Percentiles rank a stretch among this genome's conserved stretches.
These are phyloP conservation scores for Sisymbrium altissimum DNA, from an alignment of 345 rosid species.

Conservation along the genomic window DNA sequence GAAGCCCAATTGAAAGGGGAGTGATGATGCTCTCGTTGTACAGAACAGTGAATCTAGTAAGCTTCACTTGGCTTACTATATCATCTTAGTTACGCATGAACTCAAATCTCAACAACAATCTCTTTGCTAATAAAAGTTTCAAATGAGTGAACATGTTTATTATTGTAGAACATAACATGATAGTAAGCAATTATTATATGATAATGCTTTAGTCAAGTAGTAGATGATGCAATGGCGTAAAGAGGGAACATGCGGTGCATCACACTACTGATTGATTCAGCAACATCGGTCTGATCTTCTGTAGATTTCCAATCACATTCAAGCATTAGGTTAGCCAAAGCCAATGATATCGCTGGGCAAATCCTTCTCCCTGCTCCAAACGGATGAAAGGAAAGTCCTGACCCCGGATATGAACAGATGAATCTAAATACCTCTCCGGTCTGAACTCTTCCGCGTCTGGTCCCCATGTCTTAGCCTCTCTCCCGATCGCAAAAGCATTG, in stretches of 20 bases:
- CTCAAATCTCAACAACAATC: neutral
- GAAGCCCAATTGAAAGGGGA: conserved; percentile 65
- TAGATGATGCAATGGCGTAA: neutral
- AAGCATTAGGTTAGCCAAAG: conserved; percentile 24
- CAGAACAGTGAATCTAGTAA: neutral
- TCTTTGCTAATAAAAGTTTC: neutral
- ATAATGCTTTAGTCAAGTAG: neutral
- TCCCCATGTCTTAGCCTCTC: conserved; percentile 33
- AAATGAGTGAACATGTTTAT: neutral
- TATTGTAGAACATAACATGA: neutral
- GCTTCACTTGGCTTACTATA: neutral
- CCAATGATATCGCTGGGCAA: conserved; percentile 23
- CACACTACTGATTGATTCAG: neutral
- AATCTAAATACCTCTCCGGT: conserved; percentile 34
- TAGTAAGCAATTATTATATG: neutral
- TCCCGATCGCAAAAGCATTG: conserved; percentile 40
- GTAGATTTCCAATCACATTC: conserved; percentile 27
- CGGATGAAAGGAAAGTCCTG: conserved; percentile 30
- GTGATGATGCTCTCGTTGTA: conserved; percentile 19
- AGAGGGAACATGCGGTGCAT: conserved; percentile 14
- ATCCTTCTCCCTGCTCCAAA: conserved; percentile 35
- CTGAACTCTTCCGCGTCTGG: conserved; percentile 10
- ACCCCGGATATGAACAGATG: conserved; percentile 20
- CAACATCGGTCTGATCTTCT: neutral
- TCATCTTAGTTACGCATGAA: neutral